phyloP scores from a whole-genome alignment of 495 filamentous ascomycete genomes.

The Polyplosphaeria fusca region DNA sequence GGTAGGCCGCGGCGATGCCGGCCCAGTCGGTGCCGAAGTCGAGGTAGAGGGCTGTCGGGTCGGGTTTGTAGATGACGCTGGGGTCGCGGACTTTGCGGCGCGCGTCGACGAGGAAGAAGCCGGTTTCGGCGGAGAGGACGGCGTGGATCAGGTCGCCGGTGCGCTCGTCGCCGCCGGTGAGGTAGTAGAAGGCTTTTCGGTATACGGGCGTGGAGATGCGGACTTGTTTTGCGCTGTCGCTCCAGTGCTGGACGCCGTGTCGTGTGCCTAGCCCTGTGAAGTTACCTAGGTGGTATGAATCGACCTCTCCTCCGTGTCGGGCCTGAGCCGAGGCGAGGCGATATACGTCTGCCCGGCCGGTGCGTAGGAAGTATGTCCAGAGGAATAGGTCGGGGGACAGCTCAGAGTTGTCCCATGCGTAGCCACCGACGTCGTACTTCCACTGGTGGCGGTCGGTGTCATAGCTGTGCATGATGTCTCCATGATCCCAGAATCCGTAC shows the following conservation, averaged over 20 bases:
- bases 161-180: conserved; percentile 48
- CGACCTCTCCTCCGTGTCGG: conserved; percentile 13
- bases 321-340: conserved; percentile 10
- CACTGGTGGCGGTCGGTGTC: conserved; percentile 14
- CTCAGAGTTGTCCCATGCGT: conserved; percentile 20
- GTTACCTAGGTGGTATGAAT: conserved; percentile 18
- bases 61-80: conserved; percentile 42
- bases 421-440: conserved; percentile 17
- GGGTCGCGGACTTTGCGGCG: conserved; percentile 47
- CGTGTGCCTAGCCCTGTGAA: conserved; percentile 19
- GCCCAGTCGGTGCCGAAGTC: conserved; percentile 51
- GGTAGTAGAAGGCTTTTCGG: conserved; percentile 47
- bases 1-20: conserved; percentile 47
- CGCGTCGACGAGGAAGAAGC: conserved; percentile 47
- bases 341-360: conserved; percentile 10
- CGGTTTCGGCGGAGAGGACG: conserved; percentile 5
- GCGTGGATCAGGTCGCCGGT: conserved; percentile 36
- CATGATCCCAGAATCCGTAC: conserved; percentile 22
- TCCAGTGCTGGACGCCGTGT: conserved; percentile 17
- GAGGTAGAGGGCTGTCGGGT: conserved; percentile 47
- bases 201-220: conserved; percentile 34
- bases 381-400: conserved; percentile 16
- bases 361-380: conserved; percentile 17
- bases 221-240: conserved; percentile 17
- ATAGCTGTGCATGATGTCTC: conserved; percentile 17